Evolutionary conservation across 164 flowering plant genomes (phyloP).

Genomic region (Annona cherimola): DNA sequence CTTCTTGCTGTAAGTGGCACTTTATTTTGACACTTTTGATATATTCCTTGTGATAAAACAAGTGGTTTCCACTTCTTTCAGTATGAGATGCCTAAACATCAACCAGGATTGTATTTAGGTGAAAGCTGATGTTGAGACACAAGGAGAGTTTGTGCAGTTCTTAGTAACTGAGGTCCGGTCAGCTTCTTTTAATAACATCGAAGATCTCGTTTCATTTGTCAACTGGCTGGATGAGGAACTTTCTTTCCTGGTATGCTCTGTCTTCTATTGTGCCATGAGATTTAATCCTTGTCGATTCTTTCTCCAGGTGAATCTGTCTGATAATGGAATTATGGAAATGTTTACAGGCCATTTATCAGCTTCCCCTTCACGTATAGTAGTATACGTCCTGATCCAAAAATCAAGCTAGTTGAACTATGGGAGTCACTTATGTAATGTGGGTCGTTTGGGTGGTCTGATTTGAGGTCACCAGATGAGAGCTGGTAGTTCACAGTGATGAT

Average conservation of each 20-base stretch:
- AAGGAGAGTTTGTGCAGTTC: conserved; percentile 95
- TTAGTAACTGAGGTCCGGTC: conserved; percentile 91
- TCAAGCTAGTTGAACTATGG: neutral
- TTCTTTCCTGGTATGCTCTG: conserved; percentile 79
- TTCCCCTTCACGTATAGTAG: neutral
- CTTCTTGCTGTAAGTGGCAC: conserved; percentile 64
- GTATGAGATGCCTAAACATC: neutral
- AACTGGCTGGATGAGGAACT: conserved; percentile 99
- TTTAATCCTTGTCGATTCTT: neutral
- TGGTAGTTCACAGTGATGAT: neutral
- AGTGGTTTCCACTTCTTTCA: neutral
- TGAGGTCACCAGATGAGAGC: neutral
- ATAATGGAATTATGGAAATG: neutral
- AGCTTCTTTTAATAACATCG: conserved; percentile 65
- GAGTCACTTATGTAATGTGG: neutral
- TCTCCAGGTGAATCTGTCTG: neutral
- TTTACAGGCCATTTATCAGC: neutral
- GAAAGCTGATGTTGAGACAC: conserved; percentile 98
- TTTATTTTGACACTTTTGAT: neutral
- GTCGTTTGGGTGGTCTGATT: neutral
- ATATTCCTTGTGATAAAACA: neutral
- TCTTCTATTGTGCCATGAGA: neutral
- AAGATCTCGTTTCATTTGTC: conserved; percentile 82
- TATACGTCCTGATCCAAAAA: neutral
- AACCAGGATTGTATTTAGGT: conserved; percentile 42